Conservation (phyloP, 2,329 filamentous ascomycete species). For the Cytospora leucostoma region DNA sequence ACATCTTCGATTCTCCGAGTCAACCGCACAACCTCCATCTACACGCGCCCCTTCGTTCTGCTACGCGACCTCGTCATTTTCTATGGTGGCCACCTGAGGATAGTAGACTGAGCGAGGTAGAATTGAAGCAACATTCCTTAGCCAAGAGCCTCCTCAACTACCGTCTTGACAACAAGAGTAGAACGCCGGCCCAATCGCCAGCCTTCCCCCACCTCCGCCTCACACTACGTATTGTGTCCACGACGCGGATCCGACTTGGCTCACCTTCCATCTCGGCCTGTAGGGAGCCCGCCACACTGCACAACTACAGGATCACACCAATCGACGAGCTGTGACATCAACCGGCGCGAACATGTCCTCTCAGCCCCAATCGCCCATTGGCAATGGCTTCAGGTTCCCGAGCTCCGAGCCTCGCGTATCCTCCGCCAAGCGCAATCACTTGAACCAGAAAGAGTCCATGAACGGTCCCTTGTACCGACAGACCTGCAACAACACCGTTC, state of each 20-base stretch:
- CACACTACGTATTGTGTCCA: background rate
- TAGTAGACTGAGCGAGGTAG: background rate
- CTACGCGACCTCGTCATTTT: background rate
- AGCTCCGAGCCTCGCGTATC: constrained; percentile 22
- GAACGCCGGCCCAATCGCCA: background rate
- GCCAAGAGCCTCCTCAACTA: background rate
- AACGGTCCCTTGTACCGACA: constrained; percentile 62
- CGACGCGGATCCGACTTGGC: background rate
- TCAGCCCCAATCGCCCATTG: constrained; percentile 1
- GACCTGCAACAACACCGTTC: constrained; percentile 53
- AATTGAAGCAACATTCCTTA: background rate
- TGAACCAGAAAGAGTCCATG: constrained; percentile 46
- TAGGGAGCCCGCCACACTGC: background rate
- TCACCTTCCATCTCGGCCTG: background rate
- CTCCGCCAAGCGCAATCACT: constrained; percentile 34
- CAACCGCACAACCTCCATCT: background rate
- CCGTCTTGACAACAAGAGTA: background rate
- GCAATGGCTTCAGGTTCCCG: constrained; percentile 18
- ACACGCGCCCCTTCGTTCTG: background rate
- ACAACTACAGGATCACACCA: constrained; percentile 1
- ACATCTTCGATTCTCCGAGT: background rate
- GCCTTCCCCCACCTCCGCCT: background rate
- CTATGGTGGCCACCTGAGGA: background rate
- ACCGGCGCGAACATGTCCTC: constrained; percentile 23
- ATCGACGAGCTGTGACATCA: constrained; percentile 8